Conservation (phyloP, 345 rosid genomes). For the Citropsis articulata region DNA sequence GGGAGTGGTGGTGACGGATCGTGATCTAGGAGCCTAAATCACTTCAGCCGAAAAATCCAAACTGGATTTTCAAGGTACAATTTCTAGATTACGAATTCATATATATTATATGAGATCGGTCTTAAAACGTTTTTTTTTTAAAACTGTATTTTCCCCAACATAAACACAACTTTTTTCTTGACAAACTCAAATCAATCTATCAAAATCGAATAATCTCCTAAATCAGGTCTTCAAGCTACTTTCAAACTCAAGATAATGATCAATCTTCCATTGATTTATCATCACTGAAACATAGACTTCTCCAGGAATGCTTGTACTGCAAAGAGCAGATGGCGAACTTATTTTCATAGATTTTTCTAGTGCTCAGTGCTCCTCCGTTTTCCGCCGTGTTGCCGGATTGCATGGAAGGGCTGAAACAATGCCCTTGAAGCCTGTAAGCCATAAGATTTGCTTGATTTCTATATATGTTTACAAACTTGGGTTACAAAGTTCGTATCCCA, state of each 20-base stretch:
- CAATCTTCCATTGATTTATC: constrained; percentile 14
- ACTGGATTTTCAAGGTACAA: no score
- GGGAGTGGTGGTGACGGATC: no score
- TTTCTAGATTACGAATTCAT: no score
- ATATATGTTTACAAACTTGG: neutral
- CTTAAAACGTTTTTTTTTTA: no score
- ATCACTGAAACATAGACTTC: constrained; percentile 60
- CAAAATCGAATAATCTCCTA: constrained; percentile 47
- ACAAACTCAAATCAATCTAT: constrained; percentile 22
- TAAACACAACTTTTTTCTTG: constrained; percentile 8
- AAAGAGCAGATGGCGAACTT: constrained; percentile 33
- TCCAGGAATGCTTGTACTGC: constrained; percentile 68
- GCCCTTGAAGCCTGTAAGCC: constrained; percentile 48
- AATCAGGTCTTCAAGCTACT: constrained; percentile 57
- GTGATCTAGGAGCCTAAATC: no score
- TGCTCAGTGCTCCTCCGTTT: constrained; percentile 28
- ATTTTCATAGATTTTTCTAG: constrained; percentile 31
- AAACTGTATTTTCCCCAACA: no score
- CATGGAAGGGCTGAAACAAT: constrained; percentile 53
- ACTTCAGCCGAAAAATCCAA: no score
- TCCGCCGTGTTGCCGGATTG: constrained; percentile 54
- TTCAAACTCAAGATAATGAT: constrained; percentile 45
- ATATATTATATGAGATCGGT: no score
- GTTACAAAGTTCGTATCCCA: no score
- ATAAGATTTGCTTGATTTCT: constrained; percentile 55